A percentile compares a stretch with the other conserved stretches of the same genome.
Conservation (phyloP, 305 asterid genomes). For the Fraxinus dipetala region DNA sequence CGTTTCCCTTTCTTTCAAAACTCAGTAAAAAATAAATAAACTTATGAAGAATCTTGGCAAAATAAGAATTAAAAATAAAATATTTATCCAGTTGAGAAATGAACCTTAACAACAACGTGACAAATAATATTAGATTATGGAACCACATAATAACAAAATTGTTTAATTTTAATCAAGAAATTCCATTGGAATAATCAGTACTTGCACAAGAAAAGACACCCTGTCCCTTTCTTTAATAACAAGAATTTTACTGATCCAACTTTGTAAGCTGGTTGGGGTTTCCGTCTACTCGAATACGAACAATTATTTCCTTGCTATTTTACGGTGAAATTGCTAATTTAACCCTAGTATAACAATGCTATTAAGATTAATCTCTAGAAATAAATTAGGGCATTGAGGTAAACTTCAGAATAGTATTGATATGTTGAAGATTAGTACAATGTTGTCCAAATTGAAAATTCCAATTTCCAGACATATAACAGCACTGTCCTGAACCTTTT, state of each 20-base stretch:
- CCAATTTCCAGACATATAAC: slow-evolving; percentile 17
- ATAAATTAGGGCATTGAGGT: not conserved
- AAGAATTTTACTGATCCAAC: slow-evolving; percentile 13
- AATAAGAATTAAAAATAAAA: too few species aligned
- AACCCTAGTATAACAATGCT: not conserved
- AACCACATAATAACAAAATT: not conserved
- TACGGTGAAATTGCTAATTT: slow-evolving; percentile 8
- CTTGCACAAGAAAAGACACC: slow-evolving; percentile 23
- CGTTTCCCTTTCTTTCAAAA: not conserved
- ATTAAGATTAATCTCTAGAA: not conserved
- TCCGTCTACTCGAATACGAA: slow-evolving; percentile 18
- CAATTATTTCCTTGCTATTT: not conserved
- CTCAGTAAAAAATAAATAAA: too few species aligned
- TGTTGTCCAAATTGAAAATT: not conserved
- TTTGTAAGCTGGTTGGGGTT: slow-evolving; percentile 14
- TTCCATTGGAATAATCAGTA: slow-evolving; percentile 30
- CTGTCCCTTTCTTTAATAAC: slow-evolving; percentile 15
- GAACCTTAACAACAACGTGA: not conserved
- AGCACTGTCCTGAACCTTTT: not conserved
- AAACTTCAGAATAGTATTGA: not conserved
- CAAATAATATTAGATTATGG: not conserved
- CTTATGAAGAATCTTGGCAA: not conserved
- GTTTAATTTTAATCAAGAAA: not conserved
- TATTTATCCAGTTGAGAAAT: not conserved
- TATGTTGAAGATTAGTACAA: not conserved